Percentiles rank a stretch among this genome's conserved stretches.
These are phyloP conservation scores for Daldinia vernicosa DNA, from an alignment of 495 filamentous ascomycete genomes.

Conservation along the genomic window DNA sequence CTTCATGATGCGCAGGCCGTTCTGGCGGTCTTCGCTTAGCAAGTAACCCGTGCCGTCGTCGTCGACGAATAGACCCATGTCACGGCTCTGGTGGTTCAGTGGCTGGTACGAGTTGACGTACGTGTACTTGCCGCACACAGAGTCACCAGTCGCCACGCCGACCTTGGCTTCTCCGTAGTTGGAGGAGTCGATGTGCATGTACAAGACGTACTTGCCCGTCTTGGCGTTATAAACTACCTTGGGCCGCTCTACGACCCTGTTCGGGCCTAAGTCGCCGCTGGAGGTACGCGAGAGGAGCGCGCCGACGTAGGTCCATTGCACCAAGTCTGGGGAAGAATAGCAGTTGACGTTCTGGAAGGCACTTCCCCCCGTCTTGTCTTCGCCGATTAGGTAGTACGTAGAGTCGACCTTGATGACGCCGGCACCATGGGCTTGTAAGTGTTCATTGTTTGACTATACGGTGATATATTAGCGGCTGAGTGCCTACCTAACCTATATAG, in stretches of 20 bases:
- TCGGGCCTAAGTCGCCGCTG: slow-evolving; percentile 67
- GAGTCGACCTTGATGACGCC: slow-evolving; percentile 63
- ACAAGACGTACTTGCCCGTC: slow-evolving; percentile 64
- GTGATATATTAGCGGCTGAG: not conserved
- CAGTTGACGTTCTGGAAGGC: slow-evolving; percentile 69
- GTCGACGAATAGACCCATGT: slow-evolving; percentile 70
- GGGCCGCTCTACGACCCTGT: slow-evolving; percentile 70
- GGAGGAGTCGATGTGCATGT: slow-evolving; percentile 72
- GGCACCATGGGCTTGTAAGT: slow-evolving; percentile 69
- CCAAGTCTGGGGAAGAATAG: slow-evolving; percentile 64
- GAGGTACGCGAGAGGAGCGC: slow-evolving; percentile 60
- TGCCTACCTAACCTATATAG: not conserved
- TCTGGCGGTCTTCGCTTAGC: slow-evolving; percentile 67
- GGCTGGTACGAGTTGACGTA: slow-evolving; percentile 53
- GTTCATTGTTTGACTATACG: slow-evolving; percentile 57
- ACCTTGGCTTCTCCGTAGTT: slow-evolving; percentile 71
- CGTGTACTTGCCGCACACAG: slow-evolving; percentile 67
- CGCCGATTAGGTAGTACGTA: slow-evolving; percentile 70
- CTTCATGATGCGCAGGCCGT: slow-evolving; percentile 61
- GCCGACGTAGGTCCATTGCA: slow-evolving; percentile 68
- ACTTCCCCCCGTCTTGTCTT: slow-evolving; percentile 69
- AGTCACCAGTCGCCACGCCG: slow-evolving; percentile 66
- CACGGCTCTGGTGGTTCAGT: slow-evolving; percentile 63
- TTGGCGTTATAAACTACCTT: slow-evolving; percentile 69
- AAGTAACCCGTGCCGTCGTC: slow-evolving; percentile 69